Base-by-base conservation (phyloP, 2,329 filamentous ascomycete species). In the Dactylonectria macrodidyma region DNA sequence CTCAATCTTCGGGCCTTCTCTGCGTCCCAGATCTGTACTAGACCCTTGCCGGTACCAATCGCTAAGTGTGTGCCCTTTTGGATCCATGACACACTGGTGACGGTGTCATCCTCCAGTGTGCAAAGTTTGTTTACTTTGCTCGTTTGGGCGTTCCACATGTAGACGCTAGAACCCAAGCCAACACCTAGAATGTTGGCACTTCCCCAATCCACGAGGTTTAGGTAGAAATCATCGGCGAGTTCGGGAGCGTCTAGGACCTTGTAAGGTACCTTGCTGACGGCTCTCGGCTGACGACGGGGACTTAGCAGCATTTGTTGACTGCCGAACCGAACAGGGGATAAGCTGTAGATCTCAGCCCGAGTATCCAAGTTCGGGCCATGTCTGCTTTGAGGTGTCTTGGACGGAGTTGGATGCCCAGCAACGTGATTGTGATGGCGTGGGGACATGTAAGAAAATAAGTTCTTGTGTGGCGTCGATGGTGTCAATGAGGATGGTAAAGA, bases 41-140 rank as follows among this genome's bases (percentile, higher is more conserved):
- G 87, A 6, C 96, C 96, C 82, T 97, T 97, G 52, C 93, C 93
- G 2, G 96, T 99, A 50, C 96, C 96, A 73, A 99, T 97, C 3
- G 96, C 94, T 63, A 99, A 89, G 81, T 99, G 96, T 0, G 95
- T 97, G 44, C 96, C 96, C 83, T 96, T 91, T 82, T 99, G 96
- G 75, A 99, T 99, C 96, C 96, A 99, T 64, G 93, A 97, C 11
- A 99, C 96, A 75, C 95, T 98, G 3, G 96, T 99, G 1, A 99
- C 95, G 0, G 92, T 95, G 78, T 99, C 96, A 75, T 97, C 95
- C 71, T 93, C 91, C 12, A 98, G 85, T 52, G 97, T 95, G 81
- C 96, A 98, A 10, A 99, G 88, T 81, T 97, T 97, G 68, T 95
- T 97, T 2, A 99, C 96, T 71, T 93, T 90, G 70, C 95, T 96